Evolutionary conservation across 331 rosid genomes (phyloP), one percentile per base, ranked within the genome.

Genomic region (Pyracantha coccinea): DNA sequence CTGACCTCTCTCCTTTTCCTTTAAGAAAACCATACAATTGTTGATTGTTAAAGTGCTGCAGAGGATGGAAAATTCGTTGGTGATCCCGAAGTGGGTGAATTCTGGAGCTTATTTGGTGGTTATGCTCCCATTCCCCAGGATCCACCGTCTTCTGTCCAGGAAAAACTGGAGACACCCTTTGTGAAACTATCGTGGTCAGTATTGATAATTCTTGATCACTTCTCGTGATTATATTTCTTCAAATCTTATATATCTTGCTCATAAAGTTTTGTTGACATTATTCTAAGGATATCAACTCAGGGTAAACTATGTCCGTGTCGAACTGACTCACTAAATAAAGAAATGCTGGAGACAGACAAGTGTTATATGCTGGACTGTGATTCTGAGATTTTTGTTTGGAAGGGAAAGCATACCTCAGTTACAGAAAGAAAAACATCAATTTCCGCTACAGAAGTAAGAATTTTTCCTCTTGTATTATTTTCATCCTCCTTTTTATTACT

Each of bases 31-130:
- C 29, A 65, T 77, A 73, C 72, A 69, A 79, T 64, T 83, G 65
- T 21, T 73, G 59, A 55, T 35, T 75, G 59, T 54, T 62, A 66
- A 62, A 73, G 70, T 86, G 66, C 69, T 88, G 88, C 83, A 94
- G 99, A 92, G 91, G 99, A 94, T 81, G 99, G 99, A 72, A 94
- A 94, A 73, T 86, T 94, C 65, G 99, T 92, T 69, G 97, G 99
- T 71, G 96, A 94, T 86, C 84, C 91, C 28, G 97, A 92, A 81
- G 96, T 86, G 69, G 99, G 97, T 53, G 99, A 94, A 65, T 94
- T 94, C 82, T 94, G 99, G 97, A 90, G 91, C 85, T 94, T 94
- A 12, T 94, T 94, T 75, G 99, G 99, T 62, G 99, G 99, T 75
- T 92, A 86, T 74, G 99, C 99, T 75, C 99, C 97, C 74, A 87